Percentiles rank a stretch among this genome's conserved stretches.
These are phyloP conservation scores for Symbiodinium pilosum DNA, from an alignment of 73 alveolate genomes.

Conservation along the genomic window DNA sequence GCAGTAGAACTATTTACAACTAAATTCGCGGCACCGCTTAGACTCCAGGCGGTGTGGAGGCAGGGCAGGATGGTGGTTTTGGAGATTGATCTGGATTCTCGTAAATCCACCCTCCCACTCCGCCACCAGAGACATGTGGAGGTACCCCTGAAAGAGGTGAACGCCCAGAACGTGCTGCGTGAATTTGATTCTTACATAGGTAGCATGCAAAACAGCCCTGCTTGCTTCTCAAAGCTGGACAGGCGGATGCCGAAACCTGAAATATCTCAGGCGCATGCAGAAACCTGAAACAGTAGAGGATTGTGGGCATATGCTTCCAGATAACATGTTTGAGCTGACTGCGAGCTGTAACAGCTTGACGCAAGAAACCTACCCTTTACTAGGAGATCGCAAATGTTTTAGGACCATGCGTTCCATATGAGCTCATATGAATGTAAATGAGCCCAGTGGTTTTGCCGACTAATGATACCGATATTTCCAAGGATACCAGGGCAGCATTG, in stretches of 20 bases:
- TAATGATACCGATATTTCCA: too few relatives aligned
- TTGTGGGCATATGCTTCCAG: background rate
- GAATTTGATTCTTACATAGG: background rate
- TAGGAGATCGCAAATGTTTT: background rate
- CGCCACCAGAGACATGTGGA: too few relatives aligned
- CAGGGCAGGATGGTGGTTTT: too few relatives aligned
- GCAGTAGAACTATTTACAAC: too few relatives aligned
- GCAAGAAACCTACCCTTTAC: background rate
- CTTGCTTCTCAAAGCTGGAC: background rate
- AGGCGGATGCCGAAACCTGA: background rate
- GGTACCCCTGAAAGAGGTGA: too few relatives aligned
- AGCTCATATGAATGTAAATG: background rate
- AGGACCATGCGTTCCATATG: background rate
- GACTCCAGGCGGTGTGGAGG: too few relatives aligned
- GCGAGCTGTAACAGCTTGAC: background rate
- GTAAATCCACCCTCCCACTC: too few relatives aligned
- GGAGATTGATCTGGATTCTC: too few relatives aligned
- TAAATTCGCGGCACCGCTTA: too few relatives aligned
- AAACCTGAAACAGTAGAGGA: background rate
- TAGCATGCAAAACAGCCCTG: background rate
- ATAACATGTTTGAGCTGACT: background rate
- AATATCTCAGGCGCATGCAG: background rate
- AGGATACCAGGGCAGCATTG: too few relatives aligned
- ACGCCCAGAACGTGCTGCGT: background rate
- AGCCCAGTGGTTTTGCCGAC: too few relatives aligned